Base-by-base conservation (phyloP, 2,329 filamentous ascomycete species). In the Domatiomyces globalis region DNA sequence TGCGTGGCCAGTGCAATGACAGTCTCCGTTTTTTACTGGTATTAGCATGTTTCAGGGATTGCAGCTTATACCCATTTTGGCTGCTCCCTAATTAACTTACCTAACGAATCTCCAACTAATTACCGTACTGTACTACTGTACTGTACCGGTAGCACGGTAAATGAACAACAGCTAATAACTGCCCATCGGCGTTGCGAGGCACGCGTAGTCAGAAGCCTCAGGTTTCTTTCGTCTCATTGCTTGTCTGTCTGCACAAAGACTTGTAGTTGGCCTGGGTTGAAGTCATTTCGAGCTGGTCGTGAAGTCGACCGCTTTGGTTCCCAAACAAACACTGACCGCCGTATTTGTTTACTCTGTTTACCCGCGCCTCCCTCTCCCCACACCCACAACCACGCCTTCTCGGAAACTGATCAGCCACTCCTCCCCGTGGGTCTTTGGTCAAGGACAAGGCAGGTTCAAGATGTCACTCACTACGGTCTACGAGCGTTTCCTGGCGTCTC, bases 401-500 rank as follows among this genome's bases (percentile, higher is more conserved):
- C 4, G 18, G 25, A 9, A 29, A 47, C 45, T 25, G 33, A 10
- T 15, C 45, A 47, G 25, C 43, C 25, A 18, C n/a, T 25, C 33
- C 2, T 25, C 33, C 9, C 25, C 17, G 46, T 18, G 33, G 2
- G 25, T 18, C 15, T 8, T 15, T 12, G 10, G 10, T 43, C 29
- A 39, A 22, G 39, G 33, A 10, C 10, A 10, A n/a, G 36, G 7
- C 6, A 43, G 39, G 27, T 7, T 49, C 54, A 56, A 54, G n/a
- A 72, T 72, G 70, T 66, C 67, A 57, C 65, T 71, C 60, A 66
- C 65, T 60, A 63, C 65, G 49, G 66, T 75, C 54, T 90, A 90
- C 72, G 77, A 81, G 73, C 78, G 79, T 70, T 89, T 88, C 66
- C 74, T 89, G 51, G 74, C 77, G 63, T 73, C 79, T 56, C 84